A percentile compares a stretch with the other conserved stretches of the same genome.
These are phyloP conservation scores for Cucumis melo DNA, from an alignment of 306 rosid species.

Conservation along the genomic window DNA sequence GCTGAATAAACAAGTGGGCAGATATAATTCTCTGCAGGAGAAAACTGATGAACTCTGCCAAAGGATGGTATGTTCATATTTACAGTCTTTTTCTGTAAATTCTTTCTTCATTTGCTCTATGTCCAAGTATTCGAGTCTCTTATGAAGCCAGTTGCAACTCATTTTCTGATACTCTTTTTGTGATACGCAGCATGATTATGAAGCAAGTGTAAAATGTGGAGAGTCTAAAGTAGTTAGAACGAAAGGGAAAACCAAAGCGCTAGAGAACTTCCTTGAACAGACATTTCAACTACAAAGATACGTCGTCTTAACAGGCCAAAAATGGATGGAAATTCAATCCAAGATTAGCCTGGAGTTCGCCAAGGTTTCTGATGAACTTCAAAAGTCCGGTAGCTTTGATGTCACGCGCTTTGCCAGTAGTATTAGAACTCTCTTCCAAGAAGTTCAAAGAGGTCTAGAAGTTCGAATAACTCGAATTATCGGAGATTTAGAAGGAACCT, in stretches of 20 bases:
- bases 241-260: slow-evolving; percentile 50
- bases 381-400: slow-evolving; percentile 53
- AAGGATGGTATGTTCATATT: slow-evolving; percentile 52
- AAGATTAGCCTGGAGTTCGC: slow-evolving; percentile 47
- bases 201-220: slow-evolving; percentile 31
- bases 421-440: slow-evolving; percentile 51
- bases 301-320: slow-evolving; percentile 84
- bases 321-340: slow-evolving; percentile 49
- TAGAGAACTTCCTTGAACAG: slow-evolving; percentile 65
- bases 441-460: slow-evolving; percentile 89
- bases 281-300: slow-evolving; percentile 88
- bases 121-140: neutral
- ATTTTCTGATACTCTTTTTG: slow-evolving; percentile 6
- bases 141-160: neutral
- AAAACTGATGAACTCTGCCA: slow-evolving; percentile 69
- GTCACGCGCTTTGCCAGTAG: slow-evolving; percentile 58
- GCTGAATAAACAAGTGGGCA: slow-evolving; percentile 66
- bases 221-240: slow-evolving; percentile 36
- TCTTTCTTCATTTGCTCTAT: neutral
- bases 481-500: slow-evolving; percentile 87
- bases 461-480: slow-evolving; percentile 70
- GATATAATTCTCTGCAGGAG: slow-evolving; percentile 77
- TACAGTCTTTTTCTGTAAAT: neutral
- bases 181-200: slow-evolving; percentile 55
- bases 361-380: slow-evolving; percentile 56